Evolutionary conservation across 345 rosid genomes (phyloP).

Genomic region (Bruguiera parviflora): DNA sequence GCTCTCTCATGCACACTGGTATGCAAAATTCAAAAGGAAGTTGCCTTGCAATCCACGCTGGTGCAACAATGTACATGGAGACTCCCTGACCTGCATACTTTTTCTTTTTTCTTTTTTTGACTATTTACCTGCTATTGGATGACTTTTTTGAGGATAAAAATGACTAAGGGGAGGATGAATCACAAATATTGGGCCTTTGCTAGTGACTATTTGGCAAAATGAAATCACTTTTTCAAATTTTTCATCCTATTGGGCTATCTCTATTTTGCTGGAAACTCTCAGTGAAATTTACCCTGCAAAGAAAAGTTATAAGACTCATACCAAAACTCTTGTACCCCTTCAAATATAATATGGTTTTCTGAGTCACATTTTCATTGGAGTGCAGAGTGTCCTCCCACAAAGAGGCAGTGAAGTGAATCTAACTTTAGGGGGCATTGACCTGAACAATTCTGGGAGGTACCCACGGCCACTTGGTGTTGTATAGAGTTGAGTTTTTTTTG

Average conservation of each 20-base stretch:
- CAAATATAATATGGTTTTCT: not conserved
- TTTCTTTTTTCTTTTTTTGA: not conserved
- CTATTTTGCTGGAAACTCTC: too few species aligned
- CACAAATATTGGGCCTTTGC: too few species aligned
- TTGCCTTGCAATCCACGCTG: not conserved
- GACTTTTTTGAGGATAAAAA: too few species aligned
- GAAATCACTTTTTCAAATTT: too few species aligned
- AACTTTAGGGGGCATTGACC: conserved; percentile 93
- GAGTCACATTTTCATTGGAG: not conserved
- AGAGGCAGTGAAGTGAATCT: conserved; percentile 92
- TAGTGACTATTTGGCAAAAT: too few species aligned
- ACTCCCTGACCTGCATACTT: not conserved
- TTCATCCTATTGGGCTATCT: too few species aligned
- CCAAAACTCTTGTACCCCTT: not conserved
- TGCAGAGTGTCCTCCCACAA: conserved; percentile 87
- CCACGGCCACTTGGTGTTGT: conserved; percentile 12
- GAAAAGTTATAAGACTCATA: too few species aligned
- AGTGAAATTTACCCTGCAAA: too few species aligned
- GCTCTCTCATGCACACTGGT: not conserved
- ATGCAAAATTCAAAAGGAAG: not conserved
- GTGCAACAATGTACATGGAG: not conserved
- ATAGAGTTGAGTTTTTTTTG: conserved; percentile 10
- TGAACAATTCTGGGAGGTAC: conserved; percentile 97
- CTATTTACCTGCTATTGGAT: not conserved
- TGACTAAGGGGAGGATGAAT: too few species aligned